Conservation (phyloP, 2,329 filamentous ascomycete genomes). For the Ascochyta fabae region DNA sequence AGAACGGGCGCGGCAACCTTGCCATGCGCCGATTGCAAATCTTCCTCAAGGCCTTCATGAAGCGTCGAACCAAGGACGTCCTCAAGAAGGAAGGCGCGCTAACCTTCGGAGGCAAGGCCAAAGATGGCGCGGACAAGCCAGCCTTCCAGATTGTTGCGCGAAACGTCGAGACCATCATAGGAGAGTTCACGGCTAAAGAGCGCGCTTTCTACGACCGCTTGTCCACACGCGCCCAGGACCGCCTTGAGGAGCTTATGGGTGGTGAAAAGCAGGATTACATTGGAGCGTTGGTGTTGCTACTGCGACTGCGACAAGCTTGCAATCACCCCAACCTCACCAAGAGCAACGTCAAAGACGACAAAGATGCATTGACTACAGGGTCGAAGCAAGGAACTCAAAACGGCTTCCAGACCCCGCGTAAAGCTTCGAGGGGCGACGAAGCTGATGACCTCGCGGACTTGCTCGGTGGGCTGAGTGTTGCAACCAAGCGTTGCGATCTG, state of each 20-base stretch:
- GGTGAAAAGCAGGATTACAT: conserved; percentile 84
- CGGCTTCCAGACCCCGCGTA: conserved; percentile 44
- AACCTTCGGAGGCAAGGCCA: conserved; percentile 73
- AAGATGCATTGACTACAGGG: conserved; percentile 77
- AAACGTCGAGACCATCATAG: conserved; percentile 80
- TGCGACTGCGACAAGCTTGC: conserved; percentile 89
- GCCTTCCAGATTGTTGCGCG: conserved; percentile 92
- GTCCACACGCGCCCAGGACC: conserved; percentile 82
- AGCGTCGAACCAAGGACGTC: conserved; percentile 97
- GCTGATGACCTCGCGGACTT: conserved; percentile 85
- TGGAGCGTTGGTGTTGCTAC: conserved; percentile 87
- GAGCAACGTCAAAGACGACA: conserved; percentile 84
- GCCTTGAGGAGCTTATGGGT: conserved; percentile 87
- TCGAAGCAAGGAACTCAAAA: conserved; percentile 51
- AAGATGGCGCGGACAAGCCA: conserved; percentile 62
- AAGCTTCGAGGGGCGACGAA: conserved; percentile 62
- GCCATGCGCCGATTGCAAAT: conserved; percentile 87
- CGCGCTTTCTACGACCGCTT: conserved; percentile 84
- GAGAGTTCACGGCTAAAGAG: conserved; percentile 80
- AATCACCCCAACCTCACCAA: conserved; percentile 92
- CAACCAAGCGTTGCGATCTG: conserved; percentile 80
- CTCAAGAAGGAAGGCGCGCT: conserved; percentile 84
- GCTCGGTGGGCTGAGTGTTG: conserved; percentile 82
- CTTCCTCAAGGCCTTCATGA: conserved; percentile 93
- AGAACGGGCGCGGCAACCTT: conserved; percentile 85